Conservation (phyloP, 2,329 filamentous ascomycete species). For the Colletotrichum australisinense region DNA sequence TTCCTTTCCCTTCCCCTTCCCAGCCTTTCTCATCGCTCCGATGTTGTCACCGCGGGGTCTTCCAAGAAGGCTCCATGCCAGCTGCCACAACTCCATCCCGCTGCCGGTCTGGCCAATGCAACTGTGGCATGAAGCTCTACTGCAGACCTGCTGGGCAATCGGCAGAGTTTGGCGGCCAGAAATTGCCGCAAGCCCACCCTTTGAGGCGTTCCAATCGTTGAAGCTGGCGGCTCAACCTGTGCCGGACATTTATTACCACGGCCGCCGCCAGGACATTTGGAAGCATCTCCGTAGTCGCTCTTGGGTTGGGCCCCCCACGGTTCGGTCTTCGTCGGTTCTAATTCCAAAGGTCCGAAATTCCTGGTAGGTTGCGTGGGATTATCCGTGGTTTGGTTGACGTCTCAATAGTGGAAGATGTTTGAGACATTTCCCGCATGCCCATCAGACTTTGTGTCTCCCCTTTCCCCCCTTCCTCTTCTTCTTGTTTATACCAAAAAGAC, state of each 20-base stretch:
- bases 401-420: not conserved
- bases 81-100: conserved; percentile 18
- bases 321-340: conserved; percentile 25
- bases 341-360: not conserved
- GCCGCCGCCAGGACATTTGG: conserved; percentile 4
- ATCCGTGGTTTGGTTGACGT: not conserved
- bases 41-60: conserved; percentile 22
- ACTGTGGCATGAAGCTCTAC: conserved; percentile 31
- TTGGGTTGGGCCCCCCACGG: conserved; percentile 12
- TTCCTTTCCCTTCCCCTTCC: not conserved
- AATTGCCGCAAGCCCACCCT: conserved; percentile 34
- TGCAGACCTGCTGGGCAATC: conserved; percentile 24
- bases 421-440: conserved; percentile 16
- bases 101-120: conserved; percentile 32
- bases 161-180: conserved; percentile 27
- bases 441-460: not conserved
- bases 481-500: not conserved
- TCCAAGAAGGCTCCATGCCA: conserved; percentile 20
- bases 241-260: conserved; percentile 24
- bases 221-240: conserved; percentile 7
- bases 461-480: not conserved
- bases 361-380: not conserved
- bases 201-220: conserved; percentile 35
- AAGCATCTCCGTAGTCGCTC: conserved; percentile 24
- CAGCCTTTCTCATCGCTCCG: conserved; percentile 7